phyloP scores from a whole-genome alignment of 768 basidiomycete genomes.

The Kwoniella newhampshirensis region DNA sequence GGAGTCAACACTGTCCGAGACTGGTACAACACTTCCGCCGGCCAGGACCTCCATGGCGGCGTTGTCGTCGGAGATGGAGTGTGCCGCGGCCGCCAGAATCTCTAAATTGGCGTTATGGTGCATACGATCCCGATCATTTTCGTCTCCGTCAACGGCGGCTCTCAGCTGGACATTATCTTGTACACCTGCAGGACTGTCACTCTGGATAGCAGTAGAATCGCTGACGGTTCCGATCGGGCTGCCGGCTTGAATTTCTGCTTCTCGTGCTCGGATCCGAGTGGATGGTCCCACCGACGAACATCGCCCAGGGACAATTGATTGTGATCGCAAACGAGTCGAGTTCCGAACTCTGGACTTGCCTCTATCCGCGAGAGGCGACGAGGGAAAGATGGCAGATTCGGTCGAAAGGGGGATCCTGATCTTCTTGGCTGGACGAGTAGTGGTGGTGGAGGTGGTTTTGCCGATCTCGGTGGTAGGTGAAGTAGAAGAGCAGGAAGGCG shows the following conservation, averaged over 20 bases:
- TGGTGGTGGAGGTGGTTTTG: not conserved
- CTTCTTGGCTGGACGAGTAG: not conserved
- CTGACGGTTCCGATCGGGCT: too few species aligned
- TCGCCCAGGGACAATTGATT: not conserved
- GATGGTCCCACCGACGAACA: not conserved
- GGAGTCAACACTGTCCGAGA: not conserved
- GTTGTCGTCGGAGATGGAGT: not conserved
- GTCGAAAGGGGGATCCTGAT: not conserved
- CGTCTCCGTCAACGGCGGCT: not conserved
- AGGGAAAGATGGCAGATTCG: not conserved
- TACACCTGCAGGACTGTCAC: not conserved
- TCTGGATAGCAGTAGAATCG: not conserved
- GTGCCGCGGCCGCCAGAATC: not conserved
- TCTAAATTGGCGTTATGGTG: not conserved
- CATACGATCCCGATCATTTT: not conserved
- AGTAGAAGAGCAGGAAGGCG: not conserved
- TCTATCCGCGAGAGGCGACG: not conserved
- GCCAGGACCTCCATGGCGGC: constrained; percentile 1
- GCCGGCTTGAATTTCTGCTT: too few species aligned
- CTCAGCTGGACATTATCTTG: not conserved
- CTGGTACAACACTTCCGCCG: not conserved
- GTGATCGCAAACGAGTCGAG: not conserved
- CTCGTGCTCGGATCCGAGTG: too few species aligned
- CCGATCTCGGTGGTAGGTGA: too few species aligned
- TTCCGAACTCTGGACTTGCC: not conserved